Conservation (phyloP, 2,329 filamentous ascomycete genomes). For the Hymenoscyphus linearis region DNA sequence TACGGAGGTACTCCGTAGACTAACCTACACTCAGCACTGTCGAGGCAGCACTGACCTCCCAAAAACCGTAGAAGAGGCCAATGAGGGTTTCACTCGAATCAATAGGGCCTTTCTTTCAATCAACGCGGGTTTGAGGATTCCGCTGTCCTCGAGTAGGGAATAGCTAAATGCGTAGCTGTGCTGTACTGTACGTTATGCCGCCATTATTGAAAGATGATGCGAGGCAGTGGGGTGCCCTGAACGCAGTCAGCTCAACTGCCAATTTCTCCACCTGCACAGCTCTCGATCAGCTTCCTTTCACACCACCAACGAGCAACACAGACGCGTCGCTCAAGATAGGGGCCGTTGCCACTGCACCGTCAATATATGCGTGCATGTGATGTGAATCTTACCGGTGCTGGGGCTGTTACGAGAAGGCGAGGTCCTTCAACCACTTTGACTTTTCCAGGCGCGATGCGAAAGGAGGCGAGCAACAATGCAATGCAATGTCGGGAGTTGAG, state of each 20-base stretch:
- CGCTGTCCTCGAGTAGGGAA: no score
- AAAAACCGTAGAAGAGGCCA: slow-evolving; percentile 16
- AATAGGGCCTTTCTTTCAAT: slow-evolving; percentile 13
- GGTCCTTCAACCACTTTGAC: neutral
- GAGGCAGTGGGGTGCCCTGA: neutral
- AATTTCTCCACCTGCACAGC: no score
- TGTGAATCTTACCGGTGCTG: neutral
- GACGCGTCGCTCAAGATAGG: neutral
- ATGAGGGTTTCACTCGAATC: slow-evolving; percentile 22
- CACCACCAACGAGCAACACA: neutral
- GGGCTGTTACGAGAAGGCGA: neutral
- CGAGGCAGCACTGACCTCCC: slow-evolving; percentile 26
- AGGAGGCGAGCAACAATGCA: neutral
- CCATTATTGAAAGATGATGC: neutral
- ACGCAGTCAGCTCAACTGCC: neutral
- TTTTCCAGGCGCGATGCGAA: neutral
- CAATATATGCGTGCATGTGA: neutral
- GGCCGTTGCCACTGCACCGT: neutral
- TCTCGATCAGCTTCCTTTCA: no score
- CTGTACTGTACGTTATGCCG: no score
- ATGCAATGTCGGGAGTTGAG: neutral
- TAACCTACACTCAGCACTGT: no score
- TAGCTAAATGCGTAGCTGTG: no score
- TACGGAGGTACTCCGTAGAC: slow-evolving; percentile 7
- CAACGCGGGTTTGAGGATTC: slow-evolving; percentile 17